Base-by-base conservation (phyloP, 192 early-diverging fungal genomes). In the Diversispora epigaea region DNA sequence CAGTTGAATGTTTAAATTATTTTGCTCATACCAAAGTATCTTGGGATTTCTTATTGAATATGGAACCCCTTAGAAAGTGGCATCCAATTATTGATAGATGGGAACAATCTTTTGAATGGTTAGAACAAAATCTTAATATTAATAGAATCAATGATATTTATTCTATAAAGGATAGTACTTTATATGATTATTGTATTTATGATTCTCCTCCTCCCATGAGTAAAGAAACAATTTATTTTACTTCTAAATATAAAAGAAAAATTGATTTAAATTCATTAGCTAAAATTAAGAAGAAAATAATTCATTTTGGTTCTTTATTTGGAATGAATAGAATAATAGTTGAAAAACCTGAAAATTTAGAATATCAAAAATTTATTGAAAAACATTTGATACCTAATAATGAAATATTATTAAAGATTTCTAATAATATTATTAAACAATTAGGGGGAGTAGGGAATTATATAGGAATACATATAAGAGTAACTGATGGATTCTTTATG, bases 291-390 rank as follows among this genome's bases (percentile, higher is more conserved):
- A 64, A 81, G 10, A 70, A 77, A 10, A 71, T 89, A 8, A 56
- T 89, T 25, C 87, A 89, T 58, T 85, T 87, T 72, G 86, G 87
- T 4, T 89, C 87, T 1, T 65, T 89, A 19, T 89, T 89, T 76
- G 87, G 83, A 2, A 79, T 79, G 11, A 80, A 80, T 21, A 67
- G 87, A 0, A 83, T 89, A 4, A 45, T 86, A 0, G 83, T 86
- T 6, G 83, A 89, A 50, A 54, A 75, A 32, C 75, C 77, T 25
- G 79, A 82, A 12, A 79, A 82, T 65, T 76, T 77, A 15, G 65
- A 64, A 17, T 69, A 79, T 39, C 63, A 78, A 25, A 75, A 65
- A 32, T 84, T 82, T 54, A 69, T 88, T 67, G 70, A 83, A 15
- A 76, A 78, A 46, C 71, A 82, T 47, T 76, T 89, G 79, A 82